Percentiles rank a stretch among this genome's conserved stretches.
Conservation (phyloP, 73 alveolate species). For the Diophrys sp. region DNA sequence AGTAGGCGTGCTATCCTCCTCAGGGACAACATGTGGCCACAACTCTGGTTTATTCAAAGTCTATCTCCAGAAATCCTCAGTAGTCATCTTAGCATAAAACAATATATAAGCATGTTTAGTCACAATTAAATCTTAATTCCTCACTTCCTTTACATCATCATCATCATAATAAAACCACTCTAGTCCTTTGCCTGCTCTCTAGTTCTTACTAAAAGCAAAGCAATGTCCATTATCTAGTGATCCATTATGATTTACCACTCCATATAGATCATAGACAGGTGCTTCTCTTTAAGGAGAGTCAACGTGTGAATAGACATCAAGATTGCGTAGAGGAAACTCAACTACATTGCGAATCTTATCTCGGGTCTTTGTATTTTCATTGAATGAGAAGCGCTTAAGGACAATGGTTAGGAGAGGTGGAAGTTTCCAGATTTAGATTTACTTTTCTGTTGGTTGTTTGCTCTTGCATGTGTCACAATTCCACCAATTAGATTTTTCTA, state of each 20-base stretch:
- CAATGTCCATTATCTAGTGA: conserved; percentile 86
- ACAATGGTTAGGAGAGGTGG: conserved; percentile 88
- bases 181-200: conserved; percentile 10
- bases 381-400: conserved; percentile 75
- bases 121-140: background rate
- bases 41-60: conserved; percentile 50
- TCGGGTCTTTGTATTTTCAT: conserved; percentile 6
- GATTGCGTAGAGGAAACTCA: conserved; percentile 74
- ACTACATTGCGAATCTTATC: conserved; percentile 60
- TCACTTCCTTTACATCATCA: conserved; percentile 10
- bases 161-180: conserved; percentile 22
- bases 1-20: background rate
- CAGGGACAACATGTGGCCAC: conserved; percentile 58
- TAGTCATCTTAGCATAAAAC: conserved; percentile 64
- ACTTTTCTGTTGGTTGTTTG: conserved; percentile 63
- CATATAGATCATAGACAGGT: conserved; percentile 88
- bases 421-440: conserved; percentile 84
- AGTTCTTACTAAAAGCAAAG: conserved; percentile 80
- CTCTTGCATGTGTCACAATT: conserved; percentile 84
- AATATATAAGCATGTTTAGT: conserved; percentile 63
- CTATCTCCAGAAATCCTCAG: conserved; percentile 68
- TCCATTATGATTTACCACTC: conserved; percentile 86
- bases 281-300: conserved; percentile 67
- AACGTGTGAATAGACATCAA: conserved; percentile 65
- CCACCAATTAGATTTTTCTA: conserved; percentile 81